Evolutionary conservation across 495 filamentous ascomycete genomes (phyloP), one percentile per base, ranked within the genome.

Genomic region (Amniculicola lignicola): DNA sequence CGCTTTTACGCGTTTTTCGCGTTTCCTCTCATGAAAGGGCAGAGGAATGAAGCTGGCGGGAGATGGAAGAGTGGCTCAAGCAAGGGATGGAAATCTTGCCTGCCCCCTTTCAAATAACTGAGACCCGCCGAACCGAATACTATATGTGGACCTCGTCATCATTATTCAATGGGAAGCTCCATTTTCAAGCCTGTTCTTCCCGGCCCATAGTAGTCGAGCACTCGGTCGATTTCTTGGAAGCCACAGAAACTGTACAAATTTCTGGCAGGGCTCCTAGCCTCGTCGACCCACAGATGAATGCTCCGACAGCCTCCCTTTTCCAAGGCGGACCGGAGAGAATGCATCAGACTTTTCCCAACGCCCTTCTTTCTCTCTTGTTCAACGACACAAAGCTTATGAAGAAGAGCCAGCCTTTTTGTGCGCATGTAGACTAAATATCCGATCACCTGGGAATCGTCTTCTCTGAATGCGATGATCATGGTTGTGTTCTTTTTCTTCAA

Each of bases 241-340:
- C 75, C 79, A 64, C 62, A 70, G 5, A 68, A 66, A 10, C 51
- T 24, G 69, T 84, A 85, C 48, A 85, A 50, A 38, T 64, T 65
- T 43, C 76, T 68, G 4, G 81, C 79, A 49, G 75, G 67, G 22
- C 69, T 64, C 58, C 79, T 76, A 36, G 59, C 71, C 69, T 76
- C 72, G 61, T 85, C 82, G 22, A 83, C 82, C 82, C 81, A 85
- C 42, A 83, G 67, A 45, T 83, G 75, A 33, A 84, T 74, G 36
- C 67, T 74, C 41, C 72, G 69, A 65, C 80, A 80, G 43, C 79
- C 77, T 62, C 79, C 76, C 62, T 71, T 76, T 59, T 66, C 69
- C 21, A 83, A n/a, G n/a, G n/a, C n/a, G n/a, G n/a, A n/a, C 27
- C 72, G 69, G 58, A 81, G 73, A 55, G 71, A 70, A 52, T 70